phyloP scores from a whole-genome alignment of 1,139 yeast species.

The Suhomyces chickasaworum region DNA sequence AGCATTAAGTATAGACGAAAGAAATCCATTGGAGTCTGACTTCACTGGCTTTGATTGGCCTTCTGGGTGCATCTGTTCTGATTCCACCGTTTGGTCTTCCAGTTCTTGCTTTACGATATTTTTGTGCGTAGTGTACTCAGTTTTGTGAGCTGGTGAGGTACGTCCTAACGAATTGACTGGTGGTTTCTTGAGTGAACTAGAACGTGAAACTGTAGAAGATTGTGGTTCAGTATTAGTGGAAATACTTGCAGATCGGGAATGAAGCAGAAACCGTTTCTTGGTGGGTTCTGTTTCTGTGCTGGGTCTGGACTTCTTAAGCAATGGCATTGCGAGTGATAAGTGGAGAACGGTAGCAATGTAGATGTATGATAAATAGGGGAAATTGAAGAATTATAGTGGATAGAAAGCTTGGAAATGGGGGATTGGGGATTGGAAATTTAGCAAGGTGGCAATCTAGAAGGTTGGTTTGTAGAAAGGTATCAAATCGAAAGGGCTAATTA shows the following conservation, averaged over 20 bases:
- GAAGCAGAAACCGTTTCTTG: slow-evolving; percentile 2
- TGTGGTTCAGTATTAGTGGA: slow-evolving; percentile 6
- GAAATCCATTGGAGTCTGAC: slow-evolving; percentile 25
- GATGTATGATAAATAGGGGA: background rate
- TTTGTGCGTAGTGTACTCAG: slow-evolving; percentile 9
- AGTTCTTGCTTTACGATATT: slow-evolving; percentile 9
- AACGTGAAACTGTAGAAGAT: slow-evolving; percentile 8
- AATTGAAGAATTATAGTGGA: background rate
- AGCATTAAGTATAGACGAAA: slow-evolving; percentile 31
- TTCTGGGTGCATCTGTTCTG: slow-evolving; percentile 10
- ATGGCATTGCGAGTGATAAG: slow-evolving; percentile 4
- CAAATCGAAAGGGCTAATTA: background rate
- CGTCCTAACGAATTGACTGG: slow-evolving; percentile 4
- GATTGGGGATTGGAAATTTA: background rate
- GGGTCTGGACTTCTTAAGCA: slow-evolving; percentile 6
- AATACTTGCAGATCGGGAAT: slow-evolving; percentile 8
- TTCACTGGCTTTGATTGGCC: slow-evolving; percentile 12
- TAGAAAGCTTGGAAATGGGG: too few relatives aligned
- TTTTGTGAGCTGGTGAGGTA: slow-evolving; percentile 3
- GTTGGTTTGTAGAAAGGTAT: background rate
- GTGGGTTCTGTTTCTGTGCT: background rate
- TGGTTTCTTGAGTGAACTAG: slow-evolving; percentile 11
- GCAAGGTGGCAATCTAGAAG: background rate
- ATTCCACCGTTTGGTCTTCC: slow-evolving; percentile 12
- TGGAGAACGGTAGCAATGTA: background rate